These are phyloP conservation scores for Amoeboaphelidium protococcarum DNA, from an alignment of 371 early-diverging fungal species.

Conservation along the genomic window DNA sequence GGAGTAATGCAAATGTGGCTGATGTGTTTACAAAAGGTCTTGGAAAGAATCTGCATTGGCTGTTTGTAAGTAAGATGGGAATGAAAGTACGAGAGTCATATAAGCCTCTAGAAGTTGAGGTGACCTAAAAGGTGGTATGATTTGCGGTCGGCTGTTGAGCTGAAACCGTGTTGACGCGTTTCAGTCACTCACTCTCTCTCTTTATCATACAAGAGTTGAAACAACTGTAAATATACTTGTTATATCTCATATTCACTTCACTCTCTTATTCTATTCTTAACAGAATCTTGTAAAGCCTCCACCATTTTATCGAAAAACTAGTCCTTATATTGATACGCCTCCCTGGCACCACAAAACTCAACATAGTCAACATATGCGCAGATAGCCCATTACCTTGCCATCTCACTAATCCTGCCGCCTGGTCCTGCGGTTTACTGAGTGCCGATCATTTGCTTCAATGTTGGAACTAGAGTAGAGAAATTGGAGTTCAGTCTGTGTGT, in stretches of 20 bases:
- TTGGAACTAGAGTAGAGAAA: conserved; percentile 36
- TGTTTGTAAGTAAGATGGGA: no score
- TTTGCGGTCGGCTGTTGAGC: conserved; percentile 17
- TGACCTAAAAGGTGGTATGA: conserved; percentile 37
- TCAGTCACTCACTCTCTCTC: background rate
- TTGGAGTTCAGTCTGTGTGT: conserved; percentile 21
- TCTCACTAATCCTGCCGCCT: conserved; percentile 12
- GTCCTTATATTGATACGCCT: conserved; percentile 64
- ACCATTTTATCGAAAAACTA: conserved; percentile 69
- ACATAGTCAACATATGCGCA: conserved; percentile 4
- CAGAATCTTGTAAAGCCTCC: conserved; percentile 21
- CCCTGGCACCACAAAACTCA: conserved; percentile 27
- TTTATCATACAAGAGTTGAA: background rate
- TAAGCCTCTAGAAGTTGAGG: no score
- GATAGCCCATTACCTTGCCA: background rate
- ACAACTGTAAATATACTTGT: background rate
- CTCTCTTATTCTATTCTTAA: no score
- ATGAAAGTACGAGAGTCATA: no score
- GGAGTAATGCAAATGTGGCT: no score
- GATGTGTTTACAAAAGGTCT: no score
- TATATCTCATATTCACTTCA: conserved; percentile 31
- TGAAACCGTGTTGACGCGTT: background rate
- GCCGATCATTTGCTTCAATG: conserved; percentile 48
- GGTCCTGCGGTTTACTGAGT: background rate
- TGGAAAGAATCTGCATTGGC: no score